phyloP scores from a whole-genome alignment of 768 basidiomycete genomes.

The Neoboletus magnificus region DNA sequence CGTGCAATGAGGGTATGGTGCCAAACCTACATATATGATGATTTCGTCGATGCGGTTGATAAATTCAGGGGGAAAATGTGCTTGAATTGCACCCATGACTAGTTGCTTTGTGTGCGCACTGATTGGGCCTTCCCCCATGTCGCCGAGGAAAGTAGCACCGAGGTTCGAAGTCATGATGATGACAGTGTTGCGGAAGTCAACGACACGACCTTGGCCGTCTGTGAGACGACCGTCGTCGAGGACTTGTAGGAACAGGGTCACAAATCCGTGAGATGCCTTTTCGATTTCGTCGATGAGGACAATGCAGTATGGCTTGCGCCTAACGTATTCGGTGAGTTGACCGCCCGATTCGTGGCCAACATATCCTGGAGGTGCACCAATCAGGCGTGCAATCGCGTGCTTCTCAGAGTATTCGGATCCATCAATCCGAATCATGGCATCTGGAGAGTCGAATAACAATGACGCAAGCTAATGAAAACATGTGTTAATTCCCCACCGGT shows the following conservation, averaged over 20 bases:
- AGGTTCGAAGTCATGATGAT: constrained; percentile 96
- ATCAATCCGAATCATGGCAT: constrained; percentile 91
- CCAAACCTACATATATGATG: constrained; percentile 56
- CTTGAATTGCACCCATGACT: constrained; percentile 77
- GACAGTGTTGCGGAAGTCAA: constrained; percentile 87
- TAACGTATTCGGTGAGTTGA: constrained; percentile 90
- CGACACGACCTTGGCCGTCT: constrained; percentile 86
- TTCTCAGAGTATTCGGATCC: constrained; percentile 90
- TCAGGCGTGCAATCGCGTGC: constrained; percentile 69
- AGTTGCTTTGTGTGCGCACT: constrained; percentile 53
- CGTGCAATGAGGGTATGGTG: background rate
- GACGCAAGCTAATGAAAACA: constrained; percentile 63
- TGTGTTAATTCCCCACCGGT: background rate
- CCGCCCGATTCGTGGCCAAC: constrained; percentile 89
- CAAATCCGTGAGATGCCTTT: constrained; percentile 78
- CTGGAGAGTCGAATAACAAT: constrained; percentile 84
- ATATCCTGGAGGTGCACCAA: constrained; percentile 79
- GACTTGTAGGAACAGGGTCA: constrained; percentile 75
- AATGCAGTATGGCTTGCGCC: constrained; percentile 87
- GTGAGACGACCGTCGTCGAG: constrained; percentile 91
- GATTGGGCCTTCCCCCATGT: constrained; percentile 70
- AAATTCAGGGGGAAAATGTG: constrained; percentile 91
- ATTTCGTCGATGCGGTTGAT: constrained; percentile 88
- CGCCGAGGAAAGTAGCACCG: constrained; percentile 73
- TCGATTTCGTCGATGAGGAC: constrained; percentile 88